Base-by-base conservation (phyloP, 108 stramenopile genomes). In the Pseudonitzschia delicatissima region DNA sequence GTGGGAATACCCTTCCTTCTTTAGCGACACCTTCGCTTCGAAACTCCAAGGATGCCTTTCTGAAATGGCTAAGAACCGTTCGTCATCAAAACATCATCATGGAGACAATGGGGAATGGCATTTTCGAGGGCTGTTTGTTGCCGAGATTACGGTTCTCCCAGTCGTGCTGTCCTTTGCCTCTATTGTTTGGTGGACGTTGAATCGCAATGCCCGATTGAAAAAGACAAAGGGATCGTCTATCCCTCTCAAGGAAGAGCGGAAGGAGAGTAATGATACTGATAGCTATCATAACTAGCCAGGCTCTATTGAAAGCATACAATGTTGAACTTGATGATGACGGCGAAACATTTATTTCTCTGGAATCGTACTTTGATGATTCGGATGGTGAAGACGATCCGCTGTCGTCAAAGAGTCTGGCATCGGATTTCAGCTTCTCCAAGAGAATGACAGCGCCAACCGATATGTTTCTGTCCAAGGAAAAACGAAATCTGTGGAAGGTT, bases 121-220 rank as follows among this genome's bases (percentile, higher is more conserved):
- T 3, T 63, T 71, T 53, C 61, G 62, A 44, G 40, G 45, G 15
- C 33, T 71, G 36, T 71, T 71, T 33, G 62, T 71, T 15, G 49
- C 58, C 5, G 70, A 71, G 28, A 50, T 50, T 9, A 71, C 62
- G 2, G 23, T 71, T 32, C 51, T 71, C n/a, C 45, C 45, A n/a
- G 23, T 52, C n/a, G 20, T 50, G 8, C 4, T 71, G 18, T 39
- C 45, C 20, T 52, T 55, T 34, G 37, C 55, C 18, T 17, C 40
- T 25, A 26, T 71, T 13, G 31, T 36, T 20, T 71, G 63, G 45
- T 71, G 70, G 70, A 8, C 62, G 25, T 15, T 71, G 17, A 71
- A 71, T 55, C 62, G 70, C 5, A 42, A 71, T 15, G 62, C 62
- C 0, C 62, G 62, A 33, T 34, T 63, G 26, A 42, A 49, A 31